Conservation (phyloP, 805 yeast genomes). For the Helenozyma baotianmanensis region DNA sequence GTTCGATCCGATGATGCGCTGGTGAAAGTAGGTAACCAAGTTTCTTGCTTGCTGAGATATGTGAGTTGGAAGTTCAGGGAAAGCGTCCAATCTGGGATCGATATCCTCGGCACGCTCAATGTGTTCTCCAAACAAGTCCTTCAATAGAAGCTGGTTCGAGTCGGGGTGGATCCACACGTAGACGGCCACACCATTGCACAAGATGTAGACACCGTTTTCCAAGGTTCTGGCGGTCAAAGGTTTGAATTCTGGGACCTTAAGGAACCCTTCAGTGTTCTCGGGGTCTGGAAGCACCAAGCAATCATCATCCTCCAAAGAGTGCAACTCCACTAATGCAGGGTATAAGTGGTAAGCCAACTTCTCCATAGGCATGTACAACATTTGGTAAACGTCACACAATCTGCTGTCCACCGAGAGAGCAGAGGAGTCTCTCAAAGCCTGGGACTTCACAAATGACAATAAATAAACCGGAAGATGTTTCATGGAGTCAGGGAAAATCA, state of each 20-base stretch:
- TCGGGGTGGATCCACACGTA: constrained; percentile 66
- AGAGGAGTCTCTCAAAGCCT: constrained; percentile 50
- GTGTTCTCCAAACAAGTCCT: constrained; percentile 66
- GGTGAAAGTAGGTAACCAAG: constrained; percentile 51
- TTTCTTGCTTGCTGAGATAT: constrained; percentile 66
- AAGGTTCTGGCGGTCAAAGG: constrained; percentile 42
- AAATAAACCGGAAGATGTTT: constrained; percentile 64
- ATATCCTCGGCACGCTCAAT: constrained; percentile 44
- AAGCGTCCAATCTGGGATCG: constrained; percentile 46
- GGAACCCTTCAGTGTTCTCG: constrained; percentile 39
- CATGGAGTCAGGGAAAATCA: constrained; percentile 79
- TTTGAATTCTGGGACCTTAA: constrained; percentile 47
- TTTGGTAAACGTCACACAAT: constrained; percentile 46
- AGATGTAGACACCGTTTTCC: constrained; percentile 71
- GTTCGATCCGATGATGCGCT: constrained; percentile 24
- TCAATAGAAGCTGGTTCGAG: constrained; percentile 60
- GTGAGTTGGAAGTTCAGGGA: constrained; percentile 68
- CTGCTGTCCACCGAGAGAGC: constrained; percentile 59
- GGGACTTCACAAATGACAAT: constrained; percentile 65
- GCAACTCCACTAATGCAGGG: constrained; percentile 75
- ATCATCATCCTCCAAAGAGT: constrained; percentile 56
- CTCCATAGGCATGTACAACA: constrained; percentile 52
- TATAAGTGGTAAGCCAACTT: constrained; percentile 63
- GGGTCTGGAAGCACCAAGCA: constrained; percentile 27
- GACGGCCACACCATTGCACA: constrained; percentile 62